Conservation (phyloP, 495 filamentous ascomycete species). For the Sporormia fimetaria region DNA sequence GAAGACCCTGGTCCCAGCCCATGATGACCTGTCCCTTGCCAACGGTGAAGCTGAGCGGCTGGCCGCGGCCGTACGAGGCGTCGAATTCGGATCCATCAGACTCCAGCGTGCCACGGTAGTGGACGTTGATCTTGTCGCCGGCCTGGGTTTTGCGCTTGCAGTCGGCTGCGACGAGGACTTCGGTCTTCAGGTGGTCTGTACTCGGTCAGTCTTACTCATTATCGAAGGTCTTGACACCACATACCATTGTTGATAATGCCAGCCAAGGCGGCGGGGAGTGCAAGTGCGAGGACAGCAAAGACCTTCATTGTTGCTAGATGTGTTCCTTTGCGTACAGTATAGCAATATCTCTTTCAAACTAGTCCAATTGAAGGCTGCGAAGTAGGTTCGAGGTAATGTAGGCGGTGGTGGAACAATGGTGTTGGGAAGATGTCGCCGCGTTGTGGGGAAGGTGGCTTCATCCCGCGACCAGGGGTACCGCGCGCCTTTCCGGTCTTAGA, state of each 20-base stretch:
- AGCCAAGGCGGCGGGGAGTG: conserved; percentile 5
- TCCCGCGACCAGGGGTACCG: too few relatives aligned
- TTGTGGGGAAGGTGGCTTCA: too few relatives aligned
- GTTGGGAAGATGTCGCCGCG: too few relatives aligned
- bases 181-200: conserved; percentile 34
- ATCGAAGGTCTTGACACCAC: background rate
- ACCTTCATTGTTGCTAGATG: background rate
- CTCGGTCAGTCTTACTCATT: background rate
- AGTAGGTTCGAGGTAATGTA: too few relatives aligned
- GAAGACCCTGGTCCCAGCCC: conserved; percentile 36
- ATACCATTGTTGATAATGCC: conserved; percentile 2
- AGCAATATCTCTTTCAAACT: too few relatives aligned
- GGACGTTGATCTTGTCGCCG: conserved; percentile 35
- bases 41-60: conserved; percentile 33
- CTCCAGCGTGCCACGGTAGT: conserved; percentile 38
- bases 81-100: conserved; percentile 35
- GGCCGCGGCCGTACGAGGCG: conserved; percentile 36
- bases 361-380: too few relatives aligned
- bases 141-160: conserved; percentile 33
- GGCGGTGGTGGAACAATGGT: too few relatives aligned
- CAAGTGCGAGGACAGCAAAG: background rate
- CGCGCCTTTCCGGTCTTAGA: too few relatives aligned
- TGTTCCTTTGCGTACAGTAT: too few relatives aligned
- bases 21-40: conserved; percentile 39
- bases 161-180: conserved; percentile 28